Base-by-base conservation (phyloP, 805 yeast species). In the Torulaspora gathmanii region DNA sequence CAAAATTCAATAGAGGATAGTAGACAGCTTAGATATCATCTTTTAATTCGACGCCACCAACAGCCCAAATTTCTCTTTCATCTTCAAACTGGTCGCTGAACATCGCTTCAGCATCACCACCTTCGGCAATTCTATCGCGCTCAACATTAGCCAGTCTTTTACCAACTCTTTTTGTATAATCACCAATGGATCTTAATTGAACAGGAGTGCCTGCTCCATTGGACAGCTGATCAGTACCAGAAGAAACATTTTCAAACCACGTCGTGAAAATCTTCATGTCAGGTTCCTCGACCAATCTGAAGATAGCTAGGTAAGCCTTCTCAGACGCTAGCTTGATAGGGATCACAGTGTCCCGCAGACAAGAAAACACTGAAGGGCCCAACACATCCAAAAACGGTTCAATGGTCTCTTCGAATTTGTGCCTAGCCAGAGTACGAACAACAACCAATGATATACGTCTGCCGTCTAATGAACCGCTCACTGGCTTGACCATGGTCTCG, bases 311-410 rank as follows among this genome's bases (percentile, higher is more conserved):
- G 63, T 77, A 89, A 0, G 95, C 89, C 69, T 87, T 87, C 64
- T 91, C 99, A 6, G 96, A 96, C 1, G 97, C 96, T 50, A 91
- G 73, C 58, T 89, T 90, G 54, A 91, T 82, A 4, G 99, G 97
- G 58, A 91, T 87, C 38, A 86, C 72, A n/a, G 82, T 74, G 58
- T 90, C 96, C 53, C 99, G 75, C 33, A 91, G 83, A 62, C 93
- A 82, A 0, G 83, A 70, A 63, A 91, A 91, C 2, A 89, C 81
- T 10, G 86, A 72, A 11, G 93, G 87, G 3, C 76, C 86, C 41
- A 91, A 56, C 0, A 66, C 50, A 53, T 80, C 80, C 51, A 78
- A 68, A 55, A 73, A 70, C 10, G 83, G 80, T 45, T 68, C 67
- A 39, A 86, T 68, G 19, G 77, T 63, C 7, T 61, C 65, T 0